Conservation (phyloP, 2,329 filamentous ascomycete species). For the Pseudocercospora fuligena region DNA sequence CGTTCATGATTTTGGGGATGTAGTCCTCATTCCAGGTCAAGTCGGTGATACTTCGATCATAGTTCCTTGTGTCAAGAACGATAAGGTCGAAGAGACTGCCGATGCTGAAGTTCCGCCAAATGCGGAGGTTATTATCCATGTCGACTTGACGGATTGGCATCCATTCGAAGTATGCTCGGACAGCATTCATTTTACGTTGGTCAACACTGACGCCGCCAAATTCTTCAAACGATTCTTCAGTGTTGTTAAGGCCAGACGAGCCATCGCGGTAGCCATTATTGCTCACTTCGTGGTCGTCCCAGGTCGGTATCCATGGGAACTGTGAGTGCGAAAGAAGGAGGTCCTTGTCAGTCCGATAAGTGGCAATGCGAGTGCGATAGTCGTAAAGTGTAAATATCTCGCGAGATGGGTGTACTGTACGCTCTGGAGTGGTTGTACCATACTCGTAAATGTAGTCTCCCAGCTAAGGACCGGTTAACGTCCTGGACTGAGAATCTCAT, state of each 20-base stretch:
- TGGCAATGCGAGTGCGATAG: constrained; percentile 49
- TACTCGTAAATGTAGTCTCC: constrained; percentile 53
- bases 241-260: constrained; percentile 48
- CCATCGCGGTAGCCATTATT: constrained; percentile 51
- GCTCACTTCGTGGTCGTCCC: constrained; percentile 46
- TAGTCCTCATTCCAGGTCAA: constrained; percentile 33
- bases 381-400: constrained; percentile 51
- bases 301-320: constrained; percentile 51
- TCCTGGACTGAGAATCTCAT: constrained; percentile 15
- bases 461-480: constrained; percentile 25
- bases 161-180: constrained; percentile 51
- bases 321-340: constrained; percentile 46
- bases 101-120: constrained; percentile 50
- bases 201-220: constrained; percentile 48
- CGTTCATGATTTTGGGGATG: constrained; percentile 34
- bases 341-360: constrained; percentile 49
- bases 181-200: constrained; percentile 54
- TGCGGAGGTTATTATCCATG: constrained; percentile 50
- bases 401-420: constrained; percentile 40
- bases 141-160: constrained; percentile 51
- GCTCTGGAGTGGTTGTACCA: constrained; percentile 42
- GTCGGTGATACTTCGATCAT: constrained; percentile 51
- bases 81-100: constrained; percentile 49
- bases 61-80: constrained; percentile 51
- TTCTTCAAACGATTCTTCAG: constrained; percentile 47